These are phyloP conservation scores for Glutinoglossum americanum DNA, from an alignment of 495 filamentous ascomycete species.

Conservation along the genomic window DNA sequence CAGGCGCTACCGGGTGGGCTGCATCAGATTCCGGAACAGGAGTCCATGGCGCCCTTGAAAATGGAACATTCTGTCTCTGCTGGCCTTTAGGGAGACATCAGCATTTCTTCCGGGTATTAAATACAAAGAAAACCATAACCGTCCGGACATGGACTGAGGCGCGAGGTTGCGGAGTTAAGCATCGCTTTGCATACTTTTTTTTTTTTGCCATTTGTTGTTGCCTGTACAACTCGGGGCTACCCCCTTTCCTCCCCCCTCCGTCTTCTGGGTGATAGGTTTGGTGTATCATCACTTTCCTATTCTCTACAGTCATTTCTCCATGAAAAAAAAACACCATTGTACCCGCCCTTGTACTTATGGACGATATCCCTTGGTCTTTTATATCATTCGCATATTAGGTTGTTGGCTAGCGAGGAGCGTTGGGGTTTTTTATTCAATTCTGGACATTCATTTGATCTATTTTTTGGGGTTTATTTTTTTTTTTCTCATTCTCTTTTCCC, in stretches of 20 bases:
- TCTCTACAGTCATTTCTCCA: background rate
- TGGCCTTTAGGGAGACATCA: background rate
- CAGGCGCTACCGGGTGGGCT: slow-evolving; percentile 37
- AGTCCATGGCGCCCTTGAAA: slow-evolving; percentile 27
- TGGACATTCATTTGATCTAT: background rate
- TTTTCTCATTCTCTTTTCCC: background rate
- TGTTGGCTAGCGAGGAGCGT: background rate
- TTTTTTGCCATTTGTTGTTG: background rate
- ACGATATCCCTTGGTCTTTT: background rate
- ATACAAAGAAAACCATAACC: background rate
- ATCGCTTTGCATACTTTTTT: background rate
- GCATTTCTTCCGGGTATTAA: background rate
- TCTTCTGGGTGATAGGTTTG: background rate
- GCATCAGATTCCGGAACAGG: slow-evolving; percentile 41
- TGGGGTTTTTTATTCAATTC: background rate
- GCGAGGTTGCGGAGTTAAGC: background rate
- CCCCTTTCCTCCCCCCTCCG: background rate
- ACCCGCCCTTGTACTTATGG: background rate
- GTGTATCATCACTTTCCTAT: background rate
- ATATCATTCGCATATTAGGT: background rate
- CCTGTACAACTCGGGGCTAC: background rate
- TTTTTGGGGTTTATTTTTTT: background rate
- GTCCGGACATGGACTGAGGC: background rate
- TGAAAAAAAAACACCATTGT: background rate
- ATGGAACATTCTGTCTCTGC: slow-evolving; percentile 29